A percentile compares a stretch with the other conserved stretches of the same genome.
These are phyloP conservation scores for Polyporus arcularius DNA, from an alignment of 768 basidiomycete species.

Conservation along the genomic window DNA sequence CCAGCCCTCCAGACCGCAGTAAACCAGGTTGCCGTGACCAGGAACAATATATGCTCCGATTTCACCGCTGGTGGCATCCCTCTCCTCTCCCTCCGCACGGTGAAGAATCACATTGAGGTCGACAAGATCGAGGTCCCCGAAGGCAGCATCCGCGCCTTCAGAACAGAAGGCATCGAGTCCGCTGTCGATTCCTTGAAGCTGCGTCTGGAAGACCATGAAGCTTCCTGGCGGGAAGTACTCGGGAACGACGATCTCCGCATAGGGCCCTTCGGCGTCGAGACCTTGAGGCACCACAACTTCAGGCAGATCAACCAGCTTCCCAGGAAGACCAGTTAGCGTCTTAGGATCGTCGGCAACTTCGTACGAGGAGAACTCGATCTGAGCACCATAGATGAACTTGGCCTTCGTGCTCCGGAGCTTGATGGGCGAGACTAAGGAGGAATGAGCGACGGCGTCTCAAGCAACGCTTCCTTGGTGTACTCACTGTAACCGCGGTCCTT, in stretches of 20 bases:
- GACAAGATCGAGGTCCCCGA: slow-evolving; percentile 72
- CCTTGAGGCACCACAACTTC: slow-evolving; percentile 61
- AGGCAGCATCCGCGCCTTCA: slow-evolving; percentile 70
- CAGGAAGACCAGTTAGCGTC: slow-evolving; percentile 70
- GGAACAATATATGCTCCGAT: slow-evolving; percentile 86
- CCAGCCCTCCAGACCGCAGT: slow-evolving; percentile 97
- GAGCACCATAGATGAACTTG: slow-evolving; percentile 80
- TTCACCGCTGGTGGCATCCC: slow-evolving; percentile 80
- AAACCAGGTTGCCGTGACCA: slow-evolving; percentile 69
- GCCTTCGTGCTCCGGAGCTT: slow-evolving; percentile 79
- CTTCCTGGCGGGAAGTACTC: slow-evolving; percentile 94
- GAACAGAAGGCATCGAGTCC: slow-evolving; percentile 74
- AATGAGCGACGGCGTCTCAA: neutral
- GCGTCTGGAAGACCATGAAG: slow-evolving; percentile 90
- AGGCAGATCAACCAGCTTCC: slow-evolving; percentile 64
- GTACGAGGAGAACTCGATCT: slow-evolving; percentile 67
- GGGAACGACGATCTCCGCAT: slow-evolving; percentile 80
- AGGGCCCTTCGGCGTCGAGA: slow-evolving; percentile 66
- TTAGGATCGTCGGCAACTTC: slow-evolving; percentile 49
- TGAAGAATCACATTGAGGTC: slow-evolving; percentile 89
- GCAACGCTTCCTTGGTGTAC: slow-evolving; percentile 25
- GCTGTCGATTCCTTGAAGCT: slow-evolving; percentile 70
- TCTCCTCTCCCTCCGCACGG: slow-evolving; percentile 88
- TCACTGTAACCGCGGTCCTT: slow-evolving; percentile 81
- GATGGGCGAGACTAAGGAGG: slow-evolving; percentile 70